phyloP scores from a whole-genome alignment of 495 filamentous ascomycete species.

The Arthonia radiata region DNA sequence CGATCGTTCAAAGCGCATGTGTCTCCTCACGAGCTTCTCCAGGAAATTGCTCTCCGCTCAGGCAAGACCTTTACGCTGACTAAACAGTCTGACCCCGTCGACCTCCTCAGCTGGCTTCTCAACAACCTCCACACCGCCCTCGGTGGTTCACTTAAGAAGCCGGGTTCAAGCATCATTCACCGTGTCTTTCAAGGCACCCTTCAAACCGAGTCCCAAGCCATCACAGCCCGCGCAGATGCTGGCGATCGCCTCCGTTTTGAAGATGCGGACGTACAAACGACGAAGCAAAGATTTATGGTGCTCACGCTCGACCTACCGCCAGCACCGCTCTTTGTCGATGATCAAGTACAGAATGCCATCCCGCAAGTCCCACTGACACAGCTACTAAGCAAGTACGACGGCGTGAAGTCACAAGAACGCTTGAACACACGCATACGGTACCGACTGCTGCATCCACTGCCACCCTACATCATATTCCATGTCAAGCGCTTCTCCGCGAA shows the following conservation, averaged over 20 bases:
- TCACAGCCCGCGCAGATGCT: conserved; percentile 75
- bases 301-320: conserved; percentile 81
- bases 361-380: conserved; percentile 62
- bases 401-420: conserved; percentile 65
- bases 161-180: conserved; percentile 59
- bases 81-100: conserved; percentile 78
- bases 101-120: conserved; percentile 91
- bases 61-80: conserved; percentile 84
- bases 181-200: conserved; percentile 80
- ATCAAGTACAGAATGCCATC: conserved; percentile 76
- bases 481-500: conserved; percentile 93
- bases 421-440: conserved; percentile 67
- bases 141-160: conserved; percentile 71
- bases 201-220: conserved; percentile 78
- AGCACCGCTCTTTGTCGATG: conserved; percentile 91
- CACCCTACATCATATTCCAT: conserved; percentile 80
- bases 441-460: conserved; percentile 73
- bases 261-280: conserved; percentile 55
- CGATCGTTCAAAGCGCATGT: conserved; percentile 93
- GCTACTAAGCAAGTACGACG: conserved; percentile 86
- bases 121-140: conserved; percentile 83
- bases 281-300: conserved; percentile 58
- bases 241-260: conserved; percentile 82
- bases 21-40: conserved; percentile 86
- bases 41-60: conserved; percentile 74